Percentiles rank a stretch among this genome's conserved stretches.
Conservation (phyloP, 208 protist genomes). For the Tritrichomonas foetus region DNA sequence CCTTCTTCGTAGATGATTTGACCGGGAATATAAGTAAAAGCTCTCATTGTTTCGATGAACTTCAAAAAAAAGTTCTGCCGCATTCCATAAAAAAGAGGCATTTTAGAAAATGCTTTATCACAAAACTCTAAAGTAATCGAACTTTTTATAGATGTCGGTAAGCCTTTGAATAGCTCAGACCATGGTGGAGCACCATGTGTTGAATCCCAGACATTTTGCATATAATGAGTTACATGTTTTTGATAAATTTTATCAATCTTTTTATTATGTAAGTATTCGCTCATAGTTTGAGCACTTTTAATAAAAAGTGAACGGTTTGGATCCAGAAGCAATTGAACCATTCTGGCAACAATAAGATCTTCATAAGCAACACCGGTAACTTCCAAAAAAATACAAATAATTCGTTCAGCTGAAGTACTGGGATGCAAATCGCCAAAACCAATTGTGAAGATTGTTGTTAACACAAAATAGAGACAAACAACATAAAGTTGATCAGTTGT, state of each 20-base stretch:
- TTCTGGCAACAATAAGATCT: not conserved
- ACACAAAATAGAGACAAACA: not conserved
- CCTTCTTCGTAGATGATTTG: not conserved
- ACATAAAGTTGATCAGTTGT: not conserved
- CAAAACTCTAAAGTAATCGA: not conserved
- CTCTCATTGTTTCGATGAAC: not conserved
- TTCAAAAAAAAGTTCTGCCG: not conserved
- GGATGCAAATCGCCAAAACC: slow-evolving; percentile 31
- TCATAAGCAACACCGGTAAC: not conserved
- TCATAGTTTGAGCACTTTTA: not conserved
- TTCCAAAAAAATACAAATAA: not conserved
- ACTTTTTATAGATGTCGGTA: not conserved
- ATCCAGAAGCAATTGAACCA: not conserved
- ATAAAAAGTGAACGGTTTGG: not conserved
- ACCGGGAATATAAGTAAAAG: not conserved
- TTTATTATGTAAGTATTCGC: not conserved
- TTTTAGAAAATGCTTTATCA: not conserved
- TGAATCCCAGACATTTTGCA: not conserved
- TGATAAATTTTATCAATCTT: not conserved
- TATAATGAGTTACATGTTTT: not conserved
- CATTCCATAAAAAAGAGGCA: not conserved
- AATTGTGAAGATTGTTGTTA: not conserved
- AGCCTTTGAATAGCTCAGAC: not conserved
- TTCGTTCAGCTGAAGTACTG: not conserved
- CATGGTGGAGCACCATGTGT: not conserved